phyloP scores from a whole-genome alignment of 2,329 filamentous ascomycete genomes.

The Thielaviopsis euricoi region DNA sequence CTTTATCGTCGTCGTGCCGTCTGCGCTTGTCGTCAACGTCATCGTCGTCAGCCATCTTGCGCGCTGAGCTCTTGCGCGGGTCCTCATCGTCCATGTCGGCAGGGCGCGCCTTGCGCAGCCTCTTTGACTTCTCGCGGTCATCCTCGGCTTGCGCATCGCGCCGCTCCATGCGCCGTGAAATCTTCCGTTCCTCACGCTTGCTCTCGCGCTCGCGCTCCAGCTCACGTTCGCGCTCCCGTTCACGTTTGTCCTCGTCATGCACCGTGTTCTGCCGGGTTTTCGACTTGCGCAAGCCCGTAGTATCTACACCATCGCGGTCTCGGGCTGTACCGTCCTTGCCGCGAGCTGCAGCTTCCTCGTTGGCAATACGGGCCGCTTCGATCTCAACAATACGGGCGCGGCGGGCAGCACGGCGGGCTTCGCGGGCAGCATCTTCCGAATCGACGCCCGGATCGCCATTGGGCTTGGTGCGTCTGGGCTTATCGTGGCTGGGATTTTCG shows the following conservation, averaged over 20 bases:
- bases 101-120: neutral
- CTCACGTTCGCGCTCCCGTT: neutral
- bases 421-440: conserved; percentile 38
- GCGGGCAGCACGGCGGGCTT: conserved; percentile 47
- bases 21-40: neutral
- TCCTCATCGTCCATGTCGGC: neutral
- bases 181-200: neutral
- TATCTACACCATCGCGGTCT: neutral
- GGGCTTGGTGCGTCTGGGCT: conserved; percentile 32
- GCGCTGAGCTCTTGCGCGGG: no score
- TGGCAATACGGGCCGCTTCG: conserved; percentile 32
- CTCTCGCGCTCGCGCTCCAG: no score
- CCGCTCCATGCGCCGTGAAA: neutral
- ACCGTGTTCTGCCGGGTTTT: neutral
- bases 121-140: neutral
- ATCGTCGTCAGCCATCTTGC: neutral
- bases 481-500: no score
- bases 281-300: neutral
- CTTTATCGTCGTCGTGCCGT: neutral
- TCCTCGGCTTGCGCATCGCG: conserved; percentile 2
- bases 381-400: conserved; percentile 38
- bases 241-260: neutral
- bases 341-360: conserved; percentile 39
- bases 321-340: conserved; percentile 34
- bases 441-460: conserved; percentile 31